Evolutionary conservation across 257 asterid genomes (phyloP).

Genomic region (Craterostigma plantagineum): DNA sequence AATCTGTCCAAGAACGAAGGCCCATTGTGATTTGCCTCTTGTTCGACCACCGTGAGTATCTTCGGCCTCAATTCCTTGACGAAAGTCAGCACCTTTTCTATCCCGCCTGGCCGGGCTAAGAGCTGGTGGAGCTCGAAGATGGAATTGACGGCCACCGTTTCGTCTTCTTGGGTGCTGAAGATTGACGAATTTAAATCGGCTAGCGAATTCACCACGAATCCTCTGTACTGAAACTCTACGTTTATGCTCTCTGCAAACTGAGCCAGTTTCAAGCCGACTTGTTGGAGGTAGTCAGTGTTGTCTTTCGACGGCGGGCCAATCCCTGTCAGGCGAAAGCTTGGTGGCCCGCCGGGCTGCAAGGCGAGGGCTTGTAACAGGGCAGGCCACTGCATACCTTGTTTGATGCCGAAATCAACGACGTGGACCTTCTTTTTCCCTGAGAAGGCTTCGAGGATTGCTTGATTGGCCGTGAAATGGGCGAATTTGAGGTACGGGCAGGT

Average conservation of each 20-base stretch:
- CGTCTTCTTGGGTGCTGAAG: constrained; percentile 14
- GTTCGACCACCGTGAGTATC: constrained; percentile 64
- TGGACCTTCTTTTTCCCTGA: constrained; percentile 31
- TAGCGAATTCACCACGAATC: constrained; percentile 50
- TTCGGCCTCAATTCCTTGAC: constrained; percentile 39
- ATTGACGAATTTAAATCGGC: constrained; percentile 51
- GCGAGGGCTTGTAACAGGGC: constrained; percentile 58
- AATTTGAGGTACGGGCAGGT: constrained; percentile 58
- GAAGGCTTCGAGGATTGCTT: constrained; percentile 65
- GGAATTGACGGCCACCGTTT: constrained; percentile 55
- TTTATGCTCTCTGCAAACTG: constrained; percentile 54
- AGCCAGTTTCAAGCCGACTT: constrained; percentile 74
- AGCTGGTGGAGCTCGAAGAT: constrained; percentile 63
- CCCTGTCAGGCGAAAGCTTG: constrained; percentile 45
- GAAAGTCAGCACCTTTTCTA: constrained; percentile 41
- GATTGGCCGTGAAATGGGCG: constrained; percentile 77
- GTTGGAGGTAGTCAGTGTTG: constrained; percentile 45
- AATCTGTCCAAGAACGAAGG: constrained; percentile 45
- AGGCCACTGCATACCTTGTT: constrained; percentile 81
- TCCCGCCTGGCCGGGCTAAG: constrained; percentile 29
- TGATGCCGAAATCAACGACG: constrained; percentile 48
- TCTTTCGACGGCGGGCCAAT: constrained; percentile 82
- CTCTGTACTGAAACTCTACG: constrained; percentile 59
- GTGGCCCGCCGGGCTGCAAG: constrained; percentile 50
- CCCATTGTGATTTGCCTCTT: constrained; percentile 73